These are phyloP conservation scores for Aspergillus nidulans DNA, from an alignment of 495 filamentous ascomycete genomes.

Conservation along the genomic window DNA sequence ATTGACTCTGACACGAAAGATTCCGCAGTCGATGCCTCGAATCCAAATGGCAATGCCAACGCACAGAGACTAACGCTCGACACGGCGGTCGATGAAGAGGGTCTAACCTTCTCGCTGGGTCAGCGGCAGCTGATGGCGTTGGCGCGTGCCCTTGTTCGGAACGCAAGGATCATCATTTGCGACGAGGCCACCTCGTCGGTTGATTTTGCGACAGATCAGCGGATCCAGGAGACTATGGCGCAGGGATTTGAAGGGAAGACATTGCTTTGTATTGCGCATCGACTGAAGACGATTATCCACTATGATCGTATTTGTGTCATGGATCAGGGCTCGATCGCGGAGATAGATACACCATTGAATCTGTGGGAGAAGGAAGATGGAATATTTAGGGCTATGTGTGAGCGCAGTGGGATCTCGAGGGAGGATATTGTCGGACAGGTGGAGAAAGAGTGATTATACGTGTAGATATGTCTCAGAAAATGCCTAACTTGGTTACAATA, in stretches of 20 bases:
- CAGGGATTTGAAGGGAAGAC: slow-evolving; percentile 85
- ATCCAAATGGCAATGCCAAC: slow-evolving; percentile 9
- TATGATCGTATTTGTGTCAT: slow-evolving; percentile 96
- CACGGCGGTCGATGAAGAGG: slow-evolving; percentile 83
- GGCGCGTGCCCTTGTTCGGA: slow-evolving; percentile 80
- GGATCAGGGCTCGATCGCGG: slow-evolving; percentile 81
- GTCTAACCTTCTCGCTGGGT: slow-evolving; percentile 92
- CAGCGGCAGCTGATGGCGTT: slow-evolving; percentile 95
- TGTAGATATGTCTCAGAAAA: background rate
- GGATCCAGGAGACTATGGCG: slow-evolving; percentile 89
- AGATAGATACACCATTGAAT: slow-evolving; percentile 70
- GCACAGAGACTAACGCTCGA: slow-evolving; percentile 71
- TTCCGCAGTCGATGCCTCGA: background rate
- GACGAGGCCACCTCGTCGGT: slow-evolving; percentile 92
- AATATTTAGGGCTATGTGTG: slow-evolving; percentile 90
- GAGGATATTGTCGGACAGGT: slow-evolving; percentile 53
- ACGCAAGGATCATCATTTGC: slow-evolving; percentile 87
- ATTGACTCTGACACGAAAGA: slow-evolving; percentile 44
- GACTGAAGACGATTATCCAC: slow-evolving; percentile 83
- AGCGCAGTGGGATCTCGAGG: slow-evolving; percentile 72
- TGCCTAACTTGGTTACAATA: background rate
- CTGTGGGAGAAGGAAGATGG: slow-evolving; percentile 65
- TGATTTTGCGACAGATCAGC: slow-evolving; percentile 93
- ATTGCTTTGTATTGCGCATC: slow-evolving; percentile 90
- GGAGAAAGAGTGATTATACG: background rate